Conservation (phyloP, 495 filamentous ascomycete species). For the Penicillium canescens region DNA sequence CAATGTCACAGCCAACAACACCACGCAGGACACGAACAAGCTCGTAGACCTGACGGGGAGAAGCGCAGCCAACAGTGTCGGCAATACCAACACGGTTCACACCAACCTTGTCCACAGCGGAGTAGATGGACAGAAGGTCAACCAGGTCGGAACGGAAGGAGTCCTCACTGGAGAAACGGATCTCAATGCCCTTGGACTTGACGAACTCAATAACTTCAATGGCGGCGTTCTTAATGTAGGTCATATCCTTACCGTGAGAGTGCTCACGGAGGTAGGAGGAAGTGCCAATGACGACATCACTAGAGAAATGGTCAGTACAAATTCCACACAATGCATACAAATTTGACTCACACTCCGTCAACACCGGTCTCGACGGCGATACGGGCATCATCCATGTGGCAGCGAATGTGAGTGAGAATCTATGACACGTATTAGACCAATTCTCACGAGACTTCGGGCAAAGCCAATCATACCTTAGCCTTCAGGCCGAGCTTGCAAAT, state of each 20-base stretch:
- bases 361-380: constrained; percentile 87
- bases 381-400: constrained; percentile 90
- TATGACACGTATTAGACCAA: constrained; percentile 26
- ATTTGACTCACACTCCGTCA: constrained; percentile 58
- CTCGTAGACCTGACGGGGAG: constrained; percentile 84
- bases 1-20: constrained; percentile 54
- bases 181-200: constrained; percentile 87
- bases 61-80: constrained; percentile 79
- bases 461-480: constrained; percentile 55
- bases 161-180: constrained; percentile 76
- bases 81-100: constrained; percentile 84
- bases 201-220: constrained; percentile 94
- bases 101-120: constrained; percentile 75
- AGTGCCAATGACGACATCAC: constrained; percentile 92
- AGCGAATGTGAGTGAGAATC: constrained; percentile 83
- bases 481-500: constrained; percentile 94
- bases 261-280: constrained; percentile 89
- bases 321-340: constrained; percentile 1
- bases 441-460: not conserved
- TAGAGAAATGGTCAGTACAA: constrained; percentile 28
- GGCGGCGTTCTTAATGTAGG: constrained; percentile 85
- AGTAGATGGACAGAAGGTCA: constrained; percentile 75
- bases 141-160: constrained; percentile 82
- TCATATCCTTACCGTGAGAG: constrained; percentile 93
- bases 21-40: constrained; percentile 63